Base-by-base conservation (phyloP, 1,284 basidiomycete genomes). In the Fomes fomentarius region DNA sequence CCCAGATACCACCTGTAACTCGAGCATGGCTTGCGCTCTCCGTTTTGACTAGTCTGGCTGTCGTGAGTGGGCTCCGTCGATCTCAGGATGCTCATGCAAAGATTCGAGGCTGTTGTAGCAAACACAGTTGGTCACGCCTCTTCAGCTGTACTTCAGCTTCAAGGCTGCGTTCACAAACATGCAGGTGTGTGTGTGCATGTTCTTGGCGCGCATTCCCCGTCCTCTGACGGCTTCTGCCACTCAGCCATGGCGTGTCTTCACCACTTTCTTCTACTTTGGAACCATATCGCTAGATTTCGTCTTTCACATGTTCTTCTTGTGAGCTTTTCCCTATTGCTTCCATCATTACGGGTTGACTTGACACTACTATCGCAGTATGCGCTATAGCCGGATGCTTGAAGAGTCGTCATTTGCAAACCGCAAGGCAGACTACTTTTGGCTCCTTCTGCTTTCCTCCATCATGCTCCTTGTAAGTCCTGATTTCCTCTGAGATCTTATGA, bases 261-360 rank as follows among this genome's bases (percentile, higher is more conserved):
- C 95, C 24, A 95, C 91, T 8, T 98, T 98, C 79, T 87, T 96
- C 66, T 99, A 96, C 75, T 99, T 98, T 73, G 96, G 96, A 10
- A 83, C 89, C 0, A 83, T 98, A 62, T 93, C 90, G 2, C 75
- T 98, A n/a, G 96, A 98, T 69, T 94, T 98, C 60, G 80, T 96
- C 53, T 97, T 99, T 74, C 96, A 98, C 70, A 79, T 99, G 53
- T 97, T 98, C 81, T 98, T 98, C 80, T 96, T 98, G 94, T 96
- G 66, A 70, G 93, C 77, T 1, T 50, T 22, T 41, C n/a, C n/a
- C n/a, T n/a, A n/a, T n/a, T 21, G 12, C 34, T 38, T 41, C 45
- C 43, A 5, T 26, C 15, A 24, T 25, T 22, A 30, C 31, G 14
- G 21, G 34, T 25, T 39, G 10, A 11, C 8, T 22, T 39, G 54